A percentile compares a stretch with the other conserved stretches of the same genome.
phyloP scores from a whole-genome alignment of 805 yeast species.

The Maudiozyma turicensis region DNA sequence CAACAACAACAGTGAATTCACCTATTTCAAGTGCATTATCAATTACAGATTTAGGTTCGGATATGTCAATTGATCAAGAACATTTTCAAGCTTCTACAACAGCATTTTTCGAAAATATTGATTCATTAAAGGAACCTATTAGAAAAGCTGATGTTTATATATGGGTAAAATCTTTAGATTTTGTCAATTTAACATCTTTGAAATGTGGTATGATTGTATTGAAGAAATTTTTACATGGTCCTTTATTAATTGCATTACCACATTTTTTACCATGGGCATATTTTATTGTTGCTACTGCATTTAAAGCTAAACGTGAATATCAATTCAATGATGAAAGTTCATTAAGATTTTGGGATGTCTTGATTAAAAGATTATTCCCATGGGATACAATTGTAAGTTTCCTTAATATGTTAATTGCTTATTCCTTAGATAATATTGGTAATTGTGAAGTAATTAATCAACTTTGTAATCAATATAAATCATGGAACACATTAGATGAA shows the following conservation, averaged over 20 bases:
- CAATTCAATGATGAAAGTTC: slow-evolving; percentile 9
- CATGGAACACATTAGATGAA: slow-evolving; percentile 26
- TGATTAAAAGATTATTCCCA: slow-evolving; percentile 48
- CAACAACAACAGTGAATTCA: slow-evolving; percentile 1
- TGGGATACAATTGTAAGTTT: slow-evolving; percentile 59
- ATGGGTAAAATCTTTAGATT: slow-evolving; percentile 51
- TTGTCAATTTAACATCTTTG: slow-evolving; percentile 52
- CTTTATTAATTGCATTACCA: slow-evolving; percentile 54
- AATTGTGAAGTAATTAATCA: slow-evolving; percentile 12
- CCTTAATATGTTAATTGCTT: slow-evolving; percentile 45
- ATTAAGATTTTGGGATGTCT: slow-evolving; percentile 23
- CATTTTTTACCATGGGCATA: slow-evolving; percentile 73
- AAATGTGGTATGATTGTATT: slow-evolving; percentile 63
- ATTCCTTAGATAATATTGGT: slow-evolving; percentile 19
- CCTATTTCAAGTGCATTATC: background rate
- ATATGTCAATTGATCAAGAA: background rate
- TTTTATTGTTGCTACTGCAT: slow-evolving; percentile 55
- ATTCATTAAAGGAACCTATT: slow-evolving; percentile 17
- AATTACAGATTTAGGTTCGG: background rate
- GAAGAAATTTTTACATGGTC: slow-evolving; percentile 58
- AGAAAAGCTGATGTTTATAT: slow-evolving; percentile 19
- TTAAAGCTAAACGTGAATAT: slow-evolving; percentile 32
- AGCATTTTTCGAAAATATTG: slow-evolving; percentile 20
- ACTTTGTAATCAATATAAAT: slow-evolving; percentile 18
- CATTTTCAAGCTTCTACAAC: background rate